phyloP scores from a whole-genome alignment of 108 stramenopile species.

The Conticribra guillardii region DNA sequence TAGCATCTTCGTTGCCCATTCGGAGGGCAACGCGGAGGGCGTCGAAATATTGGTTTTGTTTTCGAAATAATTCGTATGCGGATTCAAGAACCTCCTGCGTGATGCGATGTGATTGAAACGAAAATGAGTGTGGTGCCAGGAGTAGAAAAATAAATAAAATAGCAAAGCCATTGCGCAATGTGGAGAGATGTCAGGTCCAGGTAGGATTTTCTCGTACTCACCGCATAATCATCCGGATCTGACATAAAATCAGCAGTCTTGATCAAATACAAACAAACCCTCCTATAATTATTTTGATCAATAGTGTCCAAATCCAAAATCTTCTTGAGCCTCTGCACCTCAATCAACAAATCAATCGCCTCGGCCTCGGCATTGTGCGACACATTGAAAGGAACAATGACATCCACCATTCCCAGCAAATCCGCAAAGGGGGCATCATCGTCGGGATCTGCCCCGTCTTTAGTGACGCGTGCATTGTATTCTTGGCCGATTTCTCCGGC shows the following conservation, averaged over 20 bases:
- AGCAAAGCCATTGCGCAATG: too few relatives aligned
- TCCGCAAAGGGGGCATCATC: slow-evolving; percentile 78
- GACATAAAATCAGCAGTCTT: slow-evolving; percentile 96
- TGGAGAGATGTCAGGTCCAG: too few relatives aligned
- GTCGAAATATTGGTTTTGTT: slow-evolving; percentile 87
- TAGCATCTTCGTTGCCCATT: slow-evolving; percentile 73
- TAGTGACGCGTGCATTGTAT: slow-evolving; percentile 86
- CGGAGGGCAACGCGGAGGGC: slow-evolving; percentile 94
- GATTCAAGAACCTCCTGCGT: slow-evolving; percentile 88
- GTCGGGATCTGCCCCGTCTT: slow-evolving; percentile 76
- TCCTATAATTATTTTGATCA: slow-evolving; percentile 92
- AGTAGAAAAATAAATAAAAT: background rate
- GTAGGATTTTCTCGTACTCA: too few relatives aligned
- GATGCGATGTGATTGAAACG: background rate
- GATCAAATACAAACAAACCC: slow-evolving; percentile 97
- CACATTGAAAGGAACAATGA: slow-evolving; percentile 97
- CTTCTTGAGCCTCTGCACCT: slow-evolving; percentile 90
- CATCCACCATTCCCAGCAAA: slow-evolving; percentile 91
- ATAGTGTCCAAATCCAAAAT: slow-evolving; percentile 79
- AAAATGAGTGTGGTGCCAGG: background rate
- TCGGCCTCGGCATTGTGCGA: slow-evolving; percentile 98
- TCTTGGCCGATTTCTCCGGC: slow-evolving; percentile 98
- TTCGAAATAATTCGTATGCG: slow-evolving; percentile 88
- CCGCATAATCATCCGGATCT: slow-evolving; percentile 90
- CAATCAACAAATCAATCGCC: slow-evolving; percentile 98